Base-by-base conservation (phyloP, 2,329 filamentous ascomycete species). In the Fusarium xyrophilum region DNA sequence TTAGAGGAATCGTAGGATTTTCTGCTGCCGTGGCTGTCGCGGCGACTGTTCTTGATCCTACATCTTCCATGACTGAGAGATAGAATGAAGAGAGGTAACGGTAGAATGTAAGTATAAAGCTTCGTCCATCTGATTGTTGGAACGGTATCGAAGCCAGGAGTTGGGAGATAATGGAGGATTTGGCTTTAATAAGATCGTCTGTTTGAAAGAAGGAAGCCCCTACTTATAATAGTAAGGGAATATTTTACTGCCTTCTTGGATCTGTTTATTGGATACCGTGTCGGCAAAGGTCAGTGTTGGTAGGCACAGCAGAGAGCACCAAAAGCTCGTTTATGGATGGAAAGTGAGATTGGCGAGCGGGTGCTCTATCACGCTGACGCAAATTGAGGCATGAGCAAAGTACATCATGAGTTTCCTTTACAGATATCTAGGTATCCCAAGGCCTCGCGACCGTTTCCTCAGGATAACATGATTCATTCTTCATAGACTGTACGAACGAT, bases 401-500 rank as follows among this genome's bases (percentile, higher is more conserved):
- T 10, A 19, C 9, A 11, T 17, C 15, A 30, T 15, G 25, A 19
- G 17, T n/a, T 25, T 15, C 3, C 17, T 32, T 13, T 32, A 23
- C 10, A 10, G 15, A 23, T 43, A 14, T 21, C 13, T 17, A n/a
- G n/a, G n/a, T 39, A 28, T 56, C 13, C 38, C 55, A 56, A 10
- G 57, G 54, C 30, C 32, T 39, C 13, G 21, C 7, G 7, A 57
- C 46, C 11, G n/a, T 51, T 12, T 36, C 51, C 9, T 57, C 39
- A 17, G 38, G 54, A 57, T 69, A 69, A 3, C 44, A 69, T 15
- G 57, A 56, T n/a, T 62, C 27, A 56, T n/a, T 62, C 27, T 50
- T 70, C 61, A 5, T 60, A 47, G 12, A 4, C 17, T 23, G 21
- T 55, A 5, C 52, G 47, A 11, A 71, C 65, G n/a, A 71, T 15